These are phyloP conservation scores for Striga asiatica DNA, from an alignment of 257 asterid genomes.

Conservation along the genomic window DNA sequence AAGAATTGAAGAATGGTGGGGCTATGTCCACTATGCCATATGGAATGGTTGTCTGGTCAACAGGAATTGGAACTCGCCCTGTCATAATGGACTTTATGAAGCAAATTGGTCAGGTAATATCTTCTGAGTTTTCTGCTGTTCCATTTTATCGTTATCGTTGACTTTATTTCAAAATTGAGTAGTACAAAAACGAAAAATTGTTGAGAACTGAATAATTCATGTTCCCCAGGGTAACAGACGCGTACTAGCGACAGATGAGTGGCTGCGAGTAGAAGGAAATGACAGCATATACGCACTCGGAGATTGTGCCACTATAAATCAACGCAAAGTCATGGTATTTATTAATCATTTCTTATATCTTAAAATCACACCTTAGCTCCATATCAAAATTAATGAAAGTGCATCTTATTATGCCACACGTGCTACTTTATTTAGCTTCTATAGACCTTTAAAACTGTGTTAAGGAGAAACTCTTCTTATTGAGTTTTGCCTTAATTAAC, in stretches of 20 bases:
- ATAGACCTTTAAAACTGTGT: too few relatives aligned
- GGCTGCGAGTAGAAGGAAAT: slow-evolving; percentile 79
- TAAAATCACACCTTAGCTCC: too few relatives aligned
- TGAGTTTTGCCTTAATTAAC: too few relatives aligned
- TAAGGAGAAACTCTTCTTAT: too few relatives aligned
- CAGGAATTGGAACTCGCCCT: slow-evolving; percentile 97
- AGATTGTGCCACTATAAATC: slow-evolving; percentile 92
- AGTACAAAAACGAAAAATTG: neutral
- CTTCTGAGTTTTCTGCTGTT: neutral
- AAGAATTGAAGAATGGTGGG: slow-evolving; percentile 68
- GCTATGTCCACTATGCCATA: slow-evolving; percentile 60
- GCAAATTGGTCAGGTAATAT: slow-evolving; percentile 88
- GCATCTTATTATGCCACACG: too few relatives aligned
- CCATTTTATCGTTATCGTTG: neutral
- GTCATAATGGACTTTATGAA: slow-evolving; percentile 78
- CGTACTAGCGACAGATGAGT: slow-evolving; percentile 84
- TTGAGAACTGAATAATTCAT: slow-evolving; percentile 7
- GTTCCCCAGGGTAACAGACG: slow-evolving; percentile 61
- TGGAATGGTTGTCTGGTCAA: slow-evolving; percentile 98
- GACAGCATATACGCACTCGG: slow-evolving; percentile 74
- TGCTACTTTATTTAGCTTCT: too few relatives aligned
- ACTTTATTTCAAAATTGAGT: slow-evolving; percentile 2
- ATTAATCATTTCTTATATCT: too few relatives aligned
- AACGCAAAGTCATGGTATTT: slow-evolving; percentile 79
- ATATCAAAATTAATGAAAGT: too few relatives aligned